Evolutionary conservation across 2,329 filamentous ascomycete species (phyloP), one percentile per base, ranked within the genome.

Genomic region (Trichoderma sp.): DNA sequence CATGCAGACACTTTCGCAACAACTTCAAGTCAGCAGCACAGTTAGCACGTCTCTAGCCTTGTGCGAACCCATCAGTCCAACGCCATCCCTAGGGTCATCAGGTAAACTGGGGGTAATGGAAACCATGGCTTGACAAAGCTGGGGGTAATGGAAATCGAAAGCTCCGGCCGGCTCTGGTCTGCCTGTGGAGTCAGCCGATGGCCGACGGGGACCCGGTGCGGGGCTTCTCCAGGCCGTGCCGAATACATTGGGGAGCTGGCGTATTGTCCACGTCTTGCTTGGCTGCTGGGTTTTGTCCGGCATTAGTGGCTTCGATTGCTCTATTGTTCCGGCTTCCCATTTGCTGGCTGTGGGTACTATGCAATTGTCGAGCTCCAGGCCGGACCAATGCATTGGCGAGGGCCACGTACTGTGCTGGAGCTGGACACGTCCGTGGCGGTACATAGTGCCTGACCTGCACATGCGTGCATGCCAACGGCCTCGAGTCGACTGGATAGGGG

Each of bases 91-190:
- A 35, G 54, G 27, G 48, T 73, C 72, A 79, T 78, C 74, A 79
- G 74, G 78, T 79, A 80, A 79, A 74, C 73, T 73, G 76, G 76
- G 76, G 76, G 77, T 79, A 79, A 78, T 76, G 57, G 71, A 76
- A 77, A 76, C 72, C 67, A 68, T 68, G 67, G 65, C 68, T 64
- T 70, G 70, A 71, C 72, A 74, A 78, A 77, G 67, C 74, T 77
- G 76, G 76, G 76, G 76, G 76, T 78, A 78, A 78, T 78, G 70
- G 73, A 78, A 78, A 78, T 64, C 60, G 52, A 53, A 63, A 13
- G 7, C 58, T 45, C 65, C 67, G 61, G 68, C 64, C 69, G 56
- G 42, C 60, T 64, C 29, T 54, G 50, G 7, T 8, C 45, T 42
- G 25, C 37, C 35, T 37, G 64, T 69, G 68, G 67, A 58, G 68